Evolutionary conservation across 2,329 filamentous ascomycete species (phyloP), one percentile per base, ranked within the genome.

Genomic region (Pseudogymnoascus sp.): DNA sequence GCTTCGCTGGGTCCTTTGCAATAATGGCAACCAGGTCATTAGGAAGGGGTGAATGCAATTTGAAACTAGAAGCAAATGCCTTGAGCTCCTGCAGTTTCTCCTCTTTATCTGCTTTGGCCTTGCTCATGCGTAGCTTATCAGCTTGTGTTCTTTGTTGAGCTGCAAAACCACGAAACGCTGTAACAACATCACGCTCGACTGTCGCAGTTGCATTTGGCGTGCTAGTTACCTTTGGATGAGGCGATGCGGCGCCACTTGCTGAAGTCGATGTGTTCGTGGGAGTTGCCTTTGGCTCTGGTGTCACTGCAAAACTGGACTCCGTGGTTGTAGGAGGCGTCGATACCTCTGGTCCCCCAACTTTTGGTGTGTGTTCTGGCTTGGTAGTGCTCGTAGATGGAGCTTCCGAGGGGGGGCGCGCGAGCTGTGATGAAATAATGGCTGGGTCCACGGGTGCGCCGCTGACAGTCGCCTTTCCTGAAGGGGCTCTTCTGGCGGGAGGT

Each of bases 1-100:
- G 95, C 78, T 97, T 99, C 53, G 80, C 83, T n/a, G 92, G 92
- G 73, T 99, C 95, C 74, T 97, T 99, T 64, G 95, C 93, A 65
- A 99, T 88, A 68, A 99, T 99, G 1, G 91, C 88, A 29, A 99
- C 92, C 37, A 99, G 78, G 75, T 99, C 95, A 61, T 85, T 87
- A 1, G 95, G 95, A 10, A 99, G 92, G 5, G 93, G 92, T 2
- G 93, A 97, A 60, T 90, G 88, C 17, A 99, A 83, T 77, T 97
- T 97, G 81, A 99, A 99, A 73, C 85, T 95, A 69, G 88, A 85
- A 0, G 95, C 91, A 75, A 99, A 99, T 72, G 93, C 96, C 80
- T 95, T 96, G 64, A 99, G 78, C 76, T 99, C 95, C 65, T 91
- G 96, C 66, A 99, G 76, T 76, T 96, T 97, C 67, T 95, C 87